Evolutionary conservation across 257 asterid species (phyloP), one percentile per base, ranked within the genome.

Genomic region (Nicotiana attenuata): DNA sequence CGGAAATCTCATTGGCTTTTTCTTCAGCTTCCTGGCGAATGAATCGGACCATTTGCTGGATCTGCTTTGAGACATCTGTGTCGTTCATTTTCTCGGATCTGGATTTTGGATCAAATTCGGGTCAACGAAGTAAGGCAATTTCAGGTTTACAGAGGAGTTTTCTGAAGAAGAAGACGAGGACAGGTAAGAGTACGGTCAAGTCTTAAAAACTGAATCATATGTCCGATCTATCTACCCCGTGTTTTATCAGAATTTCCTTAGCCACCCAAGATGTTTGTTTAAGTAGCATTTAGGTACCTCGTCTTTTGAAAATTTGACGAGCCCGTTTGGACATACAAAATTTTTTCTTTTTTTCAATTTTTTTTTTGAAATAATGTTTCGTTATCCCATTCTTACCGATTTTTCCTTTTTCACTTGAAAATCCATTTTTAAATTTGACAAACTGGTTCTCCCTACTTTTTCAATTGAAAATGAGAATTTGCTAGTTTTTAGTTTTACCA

Each of bases 21-120:
- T 96, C 99, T 82, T 96, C 97, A 57, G 99, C 98, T 84, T 96
- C 99, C 78, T 96, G 99, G 86, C 99, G 99, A 90, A 96, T 96
- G 93, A 96, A 96, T 77, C 97, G 91, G 81, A 96, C 98, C 99
- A 96, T 94, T 96, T 94, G 98, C 92, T 94, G 99, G 97, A 96
- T 96, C 98, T 96, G 99, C 97, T 90, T 92, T 28, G 98, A 92
- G 45, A 96, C 99, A 88, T 96, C 98, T 76, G 94, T 87, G 87
- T 96, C 99, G 86, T 96, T 94, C 99, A 96, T 96, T 16, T 96
- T 16, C 73, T 90, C 52, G 85, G 86, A 84, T 80, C 75, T 67
- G 84, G 80, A 14, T 19, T 71, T 16, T 29, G 10, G 80, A 28
- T 75, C 16, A 0, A 24, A 50, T 2, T 73, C 80, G 63, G 80